Conservation (phyloP, 75 land plant genomes). For the Selaginella moellendorffii region DNA sequence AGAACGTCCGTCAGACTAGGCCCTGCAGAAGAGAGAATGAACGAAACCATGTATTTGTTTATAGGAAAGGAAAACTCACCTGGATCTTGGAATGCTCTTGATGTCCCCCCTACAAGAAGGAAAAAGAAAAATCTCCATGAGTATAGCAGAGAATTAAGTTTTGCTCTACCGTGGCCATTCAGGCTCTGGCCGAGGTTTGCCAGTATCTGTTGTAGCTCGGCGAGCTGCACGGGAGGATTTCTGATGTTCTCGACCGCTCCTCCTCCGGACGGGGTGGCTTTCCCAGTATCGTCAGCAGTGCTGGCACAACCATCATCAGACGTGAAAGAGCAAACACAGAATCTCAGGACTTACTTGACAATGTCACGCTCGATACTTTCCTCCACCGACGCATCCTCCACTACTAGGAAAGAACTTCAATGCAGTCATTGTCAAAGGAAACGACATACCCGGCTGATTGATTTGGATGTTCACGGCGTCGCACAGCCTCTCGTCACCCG, state of each 20-base stretch:
- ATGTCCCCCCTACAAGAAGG: conserved; percentile 10
- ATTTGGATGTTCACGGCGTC: conserved; percentile 47
- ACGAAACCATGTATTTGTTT: too few species aligned
- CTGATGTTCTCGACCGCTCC: neutral
- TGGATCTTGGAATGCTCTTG: conserved; percentile 16
- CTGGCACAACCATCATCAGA: neutral
- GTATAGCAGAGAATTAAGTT: too few species aligned
- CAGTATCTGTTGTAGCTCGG: conserved; percentile 79
- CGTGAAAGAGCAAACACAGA: too few species aligned
- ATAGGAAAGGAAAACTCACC: conserved; percentile 15
- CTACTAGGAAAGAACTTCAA: too few species aligned
- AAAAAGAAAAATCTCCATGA: conserved; percentile 4
- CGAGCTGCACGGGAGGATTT: conserved; percentile 45
- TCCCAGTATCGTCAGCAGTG: conserved; percentile 27
- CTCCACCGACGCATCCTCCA: too few species aligned
- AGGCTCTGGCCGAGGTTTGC: conserved; percentile 41
- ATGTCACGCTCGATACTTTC: too few species aligned
- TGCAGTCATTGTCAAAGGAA: neutral
- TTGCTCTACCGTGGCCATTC: conserved; percentile 6
- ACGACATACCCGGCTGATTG: conserved; percentile 55
- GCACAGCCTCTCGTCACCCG: conserved; percentile 52
- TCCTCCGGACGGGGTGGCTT: conserved; percentile 45
- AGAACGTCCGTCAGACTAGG: conserved; percentile 73
- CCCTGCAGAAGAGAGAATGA: conserved; percentile 28
- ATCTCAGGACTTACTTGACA: too few species aligned